phyloP scores from a whole-genome alignment of 176 grass and related monocot species.

The barley (Hordeum vulgare) region DNA sequence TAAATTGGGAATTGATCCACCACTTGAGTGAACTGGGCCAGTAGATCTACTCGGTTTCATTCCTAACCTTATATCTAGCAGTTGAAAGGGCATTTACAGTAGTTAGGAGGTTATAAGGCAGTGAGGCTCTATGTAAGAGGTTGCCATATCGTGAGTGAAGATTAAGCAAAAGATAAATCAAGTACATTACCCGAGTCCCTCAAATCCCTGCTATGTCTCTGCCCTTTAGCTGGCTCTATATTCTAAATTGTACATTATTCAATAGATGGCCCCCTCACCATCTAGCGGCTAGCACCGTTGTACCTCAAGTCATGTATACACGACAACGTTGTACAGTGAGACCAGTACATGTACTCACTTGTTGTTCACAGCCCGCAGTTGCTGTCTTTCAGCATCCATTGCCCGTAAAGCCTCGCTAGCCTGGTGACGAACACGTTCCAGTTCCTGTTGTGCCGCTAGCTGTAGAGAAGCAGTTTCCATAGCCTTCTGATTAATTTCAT shows the following conservation, averaged over 20 bases:
- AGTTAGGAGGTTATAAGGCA: not conserved
- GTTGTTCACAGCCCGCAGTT: constrained; percentile 68
- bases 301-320: not conserved
- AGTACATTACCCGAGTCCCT: not conserved
- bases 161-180: not conserved
- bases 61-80: not conserved
- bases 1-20: not conserved
- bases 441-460: constrained; percentile 62
- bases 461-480: constrained; percentile 69
- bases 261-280: not conserved
- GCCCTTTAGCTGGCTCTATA: not conserved
- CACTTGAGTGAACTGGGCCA: not conserved
- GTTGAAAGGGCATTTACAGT: not conserved
- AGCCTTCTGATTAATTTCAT: constrained; percentile 63
- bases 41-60: not conserved
- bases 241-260: not conserved
- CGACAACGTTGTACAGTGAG: not conserved
- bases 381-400: constrained; percentile 91
- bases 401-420: constrained; percentile 82
- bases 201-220: not conserved
- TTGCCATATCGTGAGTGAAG: not conserved
- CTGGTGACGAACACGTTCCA: constrained; percentile 80
- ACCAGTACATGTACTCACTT: constrained; percentile 52
- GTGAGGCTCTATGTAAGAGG: not conserved
- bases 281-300: not conserved